Conservation (phyloP, 2,329 filamentous ascomycete species). For the Fusarium zealandicum region DNA sequence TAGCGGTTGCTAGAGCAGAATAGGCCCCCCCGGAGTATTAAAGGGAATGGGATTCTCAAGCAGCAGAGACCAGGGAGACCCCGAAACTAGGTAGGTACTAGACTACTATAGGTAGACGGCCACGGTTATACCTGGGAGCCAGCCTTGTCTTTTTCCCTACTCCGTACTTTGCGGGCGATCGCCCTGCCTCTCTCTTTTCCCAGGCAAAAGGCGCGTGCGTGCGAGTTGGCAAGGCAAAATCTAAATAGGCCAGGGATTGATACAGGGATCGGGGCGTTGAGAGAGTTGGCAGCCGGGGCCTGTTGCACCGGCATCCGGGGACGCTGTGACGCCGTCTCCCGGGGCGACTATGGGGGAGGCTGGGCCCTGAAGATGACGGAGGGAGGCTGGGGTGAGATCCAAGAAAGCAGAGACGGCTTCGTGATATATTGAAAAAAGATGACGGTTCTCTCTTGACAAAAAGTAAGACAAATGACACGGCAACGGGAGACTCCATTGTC, state of each 20-base stretch:
- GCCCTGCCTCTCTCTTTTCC: slow-evolving; percentile 30
- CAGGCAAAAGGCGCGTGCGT: not conserved
- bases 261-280: slow-evolving; percentile 23
- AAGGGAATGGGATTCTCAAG: slow-evolving; percentile 1
- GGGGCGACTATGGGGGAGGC: slow-evolving; percentile 20
- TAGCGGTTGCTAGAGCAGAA: slow-evolving; percentile 15
- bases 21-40: not conserved
- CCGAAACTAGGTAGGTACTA: slow-evolving; percentile 9
- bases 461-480: slow-evolving; percentile 2
- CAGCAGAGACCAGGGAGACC: slow-evolving; percentile 2
- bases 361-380: slow-evolving; percentile 16
- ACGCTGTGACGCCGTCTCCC: slow-evolving; percentile 26
- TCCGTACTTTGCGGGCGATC: too few species aligned
- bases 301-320: slow-evolving; percentile 14
- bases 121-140: too few species aligned
- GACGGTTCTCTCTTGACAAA: too few species aligned
- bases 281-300: slow-evolving; percentile 31
- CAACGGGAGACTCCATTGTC: slow-evolving; percentile 26
- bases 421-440: too few species aligned
- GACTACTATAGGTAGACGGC: too few species aligned
- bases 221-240: slow-evolving; percentile 17
- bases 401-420: not conserved
- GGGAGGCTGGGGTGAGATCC: slow-evolving; percentile 9
- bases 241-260: too few species aligned
- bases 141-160: slow-evolving; percentile 18